Evolutionary conservation across 129 eudicot species (phyloP).

Genomic region (Flaveria linearis): DNA sequence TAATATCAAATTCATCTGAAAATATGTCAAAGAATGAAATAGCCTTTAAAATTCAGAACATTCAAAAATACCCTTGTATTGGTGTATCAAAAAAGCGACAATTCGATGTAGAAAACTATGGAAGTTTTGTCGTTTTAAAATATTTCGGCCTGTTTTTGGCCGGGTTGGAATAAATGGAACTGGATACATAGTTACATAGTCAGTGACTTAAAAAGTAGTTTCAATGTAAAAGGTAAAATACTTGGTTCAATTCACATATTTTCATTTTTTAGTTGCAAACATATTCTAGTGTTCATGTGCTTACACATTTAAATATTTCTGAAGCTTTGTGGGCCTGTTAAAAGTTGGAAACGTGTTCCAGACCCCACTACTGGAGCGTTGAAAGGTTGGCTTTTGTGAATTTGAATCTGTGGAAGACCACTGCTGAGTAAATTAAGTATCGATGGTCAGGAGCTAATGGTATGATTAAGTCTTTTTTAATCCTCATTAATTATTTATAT

Average conservation of each 20-base stretch:
- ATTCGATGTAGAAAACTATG: neutral
- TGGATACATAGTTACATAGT: neutral
- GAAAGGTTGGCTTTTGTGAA: constrained; percentile 93
- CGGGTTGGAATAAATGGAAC: neutral
- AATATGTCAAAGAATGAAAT: neutral
- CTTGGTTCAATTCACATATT: neutral
- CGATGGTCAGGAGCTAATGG: constrained; percentile 95
- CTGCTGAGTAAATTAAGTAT: constrained; percentile 76
- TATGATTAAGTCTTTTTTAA: constrained; percentile 33
- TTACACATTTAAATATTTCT: constrained; percentile 16
- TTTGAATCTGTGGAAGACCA: constrained; percentile 92
- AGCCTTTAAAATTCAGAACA: neutral
- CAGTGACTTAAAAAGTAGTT: neutral
- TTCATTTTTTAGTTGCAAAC: neutral
- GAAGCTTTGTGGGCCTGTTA: constrained; percentile 95
- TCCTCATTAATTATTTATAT: constrained; percentile 13
- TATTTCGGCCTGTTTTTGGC: neutral
- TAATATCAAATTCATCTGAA: neutral
- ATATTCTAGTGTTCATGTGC: neutral
- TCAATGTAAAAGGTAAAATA: neutral
- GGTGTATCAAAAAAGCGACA: neutral
- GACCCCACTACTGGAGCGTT: constrained; percentile 78
- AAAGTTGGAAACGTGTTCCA: constrained; percentile 94
- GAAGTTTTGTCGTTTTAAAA: too few species aligned
- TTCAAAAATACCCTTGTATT: too few species aligned